These are phyloP conservation scores for Phoma sp. DNA, from an alignment of 2,329 filamentous ascomycete species.

Conservation along the genomic window DNA sequence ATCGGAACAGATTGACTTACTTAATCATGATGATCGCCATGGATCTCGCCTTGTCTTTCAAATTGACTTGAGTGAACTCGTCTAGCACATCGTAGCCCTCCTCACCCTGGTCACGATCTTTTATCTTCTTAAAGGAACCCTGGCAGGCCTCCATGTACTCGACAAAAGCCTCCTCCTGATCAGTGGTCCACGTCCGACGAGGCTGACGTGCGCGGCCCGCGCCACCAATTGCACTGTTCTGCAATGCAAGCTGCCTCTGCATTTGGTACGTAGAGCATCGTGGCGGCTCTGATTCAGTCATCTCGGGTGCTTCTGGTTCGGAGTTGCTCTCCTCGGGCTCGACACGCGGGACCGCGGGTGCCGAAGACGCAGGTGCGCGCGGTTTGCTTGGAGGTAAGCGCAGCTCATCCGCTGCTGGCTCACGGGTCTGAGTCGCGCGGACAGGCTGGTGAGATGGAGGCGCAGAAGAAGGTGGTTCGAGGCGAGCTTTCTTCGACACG, in stretches of 20 bases:
- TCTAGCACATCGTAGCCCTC: slow-evolving; percentile 32
- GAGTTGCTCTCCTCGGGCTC: slow-evolving; percentile 31
- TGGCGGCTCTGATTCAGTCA: slow-evolving; percentile 32
- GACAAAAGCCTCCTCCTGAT: slow-evolving; percentile 53
- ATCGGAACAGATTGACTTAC: slow-evolving; percentile 31
- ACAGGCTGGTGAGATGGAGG: slow-evolving; percentile 41
- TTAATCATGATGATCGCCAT: slow-evolving; percentile 49
- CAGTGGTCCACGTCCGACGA: slow-evolving; percentile 30
- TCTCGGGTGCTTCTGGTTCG: slow-evolving; percentile 32
- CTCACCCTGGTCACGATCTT: slow-evolving; percentile 23
- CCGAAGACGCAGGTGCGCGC: not conserved
- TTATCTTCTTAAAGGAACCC: slow-evolving; percentile 56
- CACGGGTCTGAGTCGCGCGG: not conserved
- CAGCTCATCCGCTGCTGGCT: not conserved
- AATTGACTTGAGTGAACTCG: slow-evolving; percentile 57
- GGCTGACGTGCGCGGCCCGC: slow-evolving; percentile 22
- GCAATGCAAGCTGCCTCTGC: slow-evolving; percentile 26
- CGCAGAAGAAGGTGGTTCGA: slow-evolving; percentile 29
- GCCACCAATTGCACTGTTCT: slow-evolving; percentile 17
- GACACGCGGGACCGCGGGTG: not conserved
- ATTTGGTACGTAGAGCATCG: slow-evolving; percentile 25
- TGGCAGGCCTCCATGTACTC: slow-evolving; percentile 56
- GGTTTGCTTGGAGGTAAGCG: not conserved
- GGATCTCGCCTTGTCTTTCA: slow-evolving; percentile 55
- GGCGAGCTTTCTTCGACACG: slow-evolving; percentile 35